Percentiles rank a stretch among this genome's conserved stretches.
Evolutionary conservation across 2,329 filamentous ascomycete species (phyloP).

Genomic region (Talaromyces sp.): DNA sequence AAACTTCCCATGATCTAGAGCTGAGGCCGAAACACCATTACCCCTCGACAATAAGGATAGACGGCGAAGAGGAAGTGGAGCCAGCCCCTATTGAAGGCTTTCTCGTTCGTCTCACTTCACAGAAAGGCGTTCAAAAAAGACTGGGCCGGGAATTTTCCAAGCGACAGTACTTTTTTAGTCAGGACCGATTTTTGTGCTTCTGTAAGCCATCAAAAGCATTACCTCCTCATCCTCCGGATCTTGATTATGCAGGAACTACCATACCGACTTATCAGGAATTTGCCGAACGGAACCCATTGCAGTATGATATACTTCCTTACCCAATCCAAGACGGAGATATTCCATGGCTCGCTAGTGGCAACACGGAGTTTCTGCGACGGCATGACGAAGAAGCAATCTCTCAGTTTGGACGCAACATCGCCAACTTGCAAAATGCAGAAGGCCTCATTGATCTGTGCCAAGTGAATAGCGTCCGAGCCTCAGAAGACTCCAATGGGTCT

Average conservation of each 20-base stretch:
- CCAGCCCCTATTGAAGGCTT: conserved; percentile 62
- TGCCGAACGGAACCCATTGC: conserved; percentile 53
- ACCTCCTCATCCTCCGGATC: conserved; percentile 55
- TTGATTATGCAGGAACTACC: conserved; percentile 40
- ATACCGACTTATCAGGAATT: conserved; percentile 54
- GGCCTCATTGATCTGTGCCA: conserved; percentile 59
- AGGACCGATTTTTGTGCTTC: conserved; percentile 60
- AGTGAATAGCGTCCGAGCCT: conserved; percentile 52
- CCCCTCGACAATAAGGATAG: conserved; percentile 46
- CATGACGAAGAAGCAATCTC: conserved; percentile 57
- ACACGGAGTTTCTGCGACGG: conserved; percentile 41
- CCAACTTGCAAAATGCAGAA: conserved; percentile 56
- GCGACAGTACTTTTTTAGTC: conserved; percentile 59
- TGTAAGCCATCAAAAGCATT: conserved; percentile 55
- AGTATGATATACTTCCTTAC: conserved; percentile 59
- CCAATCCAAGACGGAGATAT: conserved; percentile 51
- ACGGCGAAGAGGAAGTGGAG: conserved; percentile 46
- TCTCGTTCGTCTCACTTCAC: conserved; percentile 59
- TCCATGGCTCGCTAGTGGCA: conserved; percentile 51
- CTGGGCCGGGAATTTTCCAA: conserved; percentile 61
- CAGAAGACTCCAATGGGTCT: background rate
- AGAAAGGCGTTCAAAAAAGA: conserved; percentile 54
- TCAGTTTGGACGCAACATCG: conserved; percentile 54
- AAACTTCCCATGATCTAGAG: conserved; percentile 61
- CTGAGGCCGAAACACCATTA: conserved; percentile 62